Base-by-base conservation (phyloP, 495 filamentous ascomycete genomes). In the Aspergillus asperescens region DNA sequence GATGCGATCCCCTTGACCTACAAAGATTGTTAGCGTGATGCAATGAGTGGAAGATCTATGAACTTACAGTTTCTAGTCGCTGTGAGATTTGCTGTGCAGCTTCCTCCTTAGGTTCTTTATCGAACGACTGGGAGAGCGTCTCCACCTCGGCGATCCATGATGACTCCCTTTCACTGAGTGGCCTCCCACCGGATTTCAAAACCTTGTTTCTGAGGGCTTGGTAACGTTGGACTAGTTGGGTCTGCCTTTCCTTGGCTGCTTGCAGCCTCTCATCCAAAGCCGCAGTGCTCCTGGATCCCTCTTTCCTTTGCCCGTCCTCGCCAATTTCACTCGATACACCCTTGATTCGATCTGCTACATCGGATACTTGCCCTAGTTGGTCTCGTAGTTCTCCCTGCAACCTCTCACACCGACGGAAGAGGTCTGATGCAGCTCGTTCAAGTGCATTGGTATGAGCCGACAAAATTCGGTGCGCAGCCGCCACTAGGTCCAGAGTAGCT, bases 341-440 rank as follows among this genome's bases (percentile, higher is more conserved):
- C 51, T 90, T 84, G 44, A 91, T 79, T 31, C 80, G 77, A 34
- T 76, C 69, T 28, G 81, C 83, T 4, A 86, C 77, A 64, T 88
- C 80, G n/a, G 80, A 78, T 4, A 82, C 77, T 55, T 83, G 81
- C 53, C 64, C 73, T 38, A 95, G 75, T 63, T 95, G 90, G 28
- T 84, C 81, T 23, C 71, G 68, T 45, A 95, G 75, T 65, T 95
- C 89, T 2, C 74, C 71, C 59, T 81, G 83, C 34, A 95, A 68
- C 12, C 84, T 73, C 59, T 89, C 81, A 58, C 87, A 91, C 19
- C 86, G 79, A 13, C 83, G 77, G 72, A 95, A 95, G 7, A 96
- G 73, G 59, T 94, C 88, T 1, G 90, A 81, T 2, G 88, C 90
- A 9, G 87, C 89, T 44, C 77, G 62, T 31, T 86, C 84, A 22